Conservation (phyloP, 1,139 yeast genomes). For the Debaryomyces subglobosus region DNA sequence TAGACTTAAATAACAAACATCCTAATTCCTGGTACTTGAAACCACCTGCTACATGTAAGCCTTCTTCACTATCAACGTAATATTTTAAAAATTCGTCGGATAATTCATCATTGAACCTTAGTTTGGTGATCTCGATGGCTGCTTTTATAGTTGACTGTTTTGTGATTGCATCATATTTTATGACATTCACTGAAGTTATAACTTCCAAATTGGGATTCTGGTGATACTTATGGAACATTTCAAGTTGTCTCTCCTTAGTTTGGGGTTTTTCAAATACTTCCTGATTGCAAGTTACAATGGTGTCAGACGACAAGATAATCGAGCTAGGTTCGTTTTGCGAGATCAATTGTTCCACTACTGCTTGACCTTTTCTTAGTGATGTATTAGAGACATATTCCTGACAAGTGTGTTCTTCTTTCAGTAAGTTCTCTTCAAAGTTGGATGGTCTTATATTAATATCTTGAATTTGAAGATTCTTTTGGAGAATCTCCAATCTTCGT, state of each 20-base stretch:
- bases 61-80: slow-evolving; percentile 76
- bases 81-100: slow-evolving; percentile 56
- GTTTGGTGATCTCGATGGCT: slow-evolving; percentile 26
- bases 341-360: slow-evolving; percentile 49
- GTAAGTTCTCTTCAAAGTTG: slow-evolving; percentile 72
- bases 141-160: slow-evolving; percentile 1
- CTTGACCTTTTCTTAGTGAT: slow-evolving; percentile 58
- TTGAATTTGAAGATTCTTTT: slow-evolving; percentile 59
- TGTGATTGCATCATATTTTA: slow-evolving; percentile 39
- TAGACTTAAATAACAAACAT: slow-evolving; percentile 59
- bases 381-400: slow-evolving; percentile 72
- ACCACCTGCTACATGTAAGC: slow-evolving; percentile 87
- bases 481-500: slow-evolving; percentile 69
- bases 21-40: slow-evolving; percentile 81
- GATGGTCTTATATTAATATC: slow-evolving; percentile 55
- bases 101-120: slow-evolving; percentile 36
- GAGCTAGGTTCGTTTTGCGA: slow-evolving; percentile 14
- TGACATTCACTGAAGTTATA: slow-evolving; percentile 66
- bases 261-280: slow-evolving; percentile 78
- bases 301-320: slow-evolving; percentile 78
- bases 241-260: slow-evolving; percentile 37
- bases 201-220: slow-evolving; percentile 53
- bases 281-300: slow-evolving; percentile 68
- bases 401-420: slow-evolving; percentile 53
- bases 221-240: slow-evolving; percentile 54